Percentiles rank a stretch among this genome's conserved stretches.
phyloP scores from a whole-genome alignment of 169 alveolate species.

The Eimeria tenella region DNA sequence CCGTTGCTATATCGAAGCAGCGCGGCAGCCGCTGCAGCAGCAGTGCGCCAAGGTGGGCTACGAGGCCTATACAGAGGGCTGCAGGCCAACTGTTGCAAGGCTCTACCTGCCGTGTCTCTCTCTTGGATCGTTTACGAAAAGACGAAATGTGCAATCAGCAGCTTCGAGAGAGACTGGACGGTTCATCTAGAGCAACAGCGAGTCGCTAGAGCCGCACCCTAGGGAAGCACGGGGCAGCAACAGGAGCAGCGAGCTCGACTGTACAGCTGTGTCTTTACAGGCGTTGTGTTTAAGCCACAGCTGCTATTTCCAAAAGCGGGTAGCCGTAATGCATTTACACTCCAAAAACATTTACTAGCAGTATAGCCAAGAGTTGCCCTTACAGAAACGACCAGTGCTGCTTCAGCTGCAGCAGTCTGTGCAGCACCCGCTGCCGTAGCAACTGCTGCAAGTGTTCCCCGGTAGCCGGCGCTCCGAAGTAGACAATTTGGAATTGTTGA shows the following conservation, averaged over 20 bases:
- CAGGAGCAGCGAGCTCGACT: neutral
- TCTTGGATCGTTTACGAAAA: constrained; percentile 82
- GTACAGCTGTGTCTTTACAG: neutral
- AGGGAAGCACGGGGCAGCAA: neutral
- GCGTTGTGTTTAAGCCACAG: neutral
- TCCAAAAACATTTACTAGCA: neutral
- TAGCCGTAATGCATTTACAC: neutral
- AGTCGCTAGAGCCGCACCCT: constrained; percentile 2
- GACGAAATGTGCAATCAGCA: constrained; percentile 68
- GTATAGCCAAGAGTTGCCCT: neutral
- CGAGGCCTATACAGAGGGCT: constrained; percentile 80
- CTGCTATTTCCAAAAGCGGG: neutral
- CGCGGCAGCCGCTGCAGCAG: constrained; percentile 65
- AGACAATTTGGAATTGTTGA: constrained; percentile 3
- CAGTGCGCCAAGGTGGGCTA: constrained; percentile 75
- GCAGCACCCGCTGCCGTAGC: constrained; percentile 24
- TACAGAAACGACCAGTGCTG: constrained; percentile 43
- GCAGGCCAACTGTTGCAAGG: constrained; percentile 81
- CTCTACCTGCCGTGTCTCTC: constrained; percentile 83
- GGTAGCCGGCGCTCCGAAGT: constrained; percentile 12
- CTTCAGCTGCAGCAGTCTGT: constrained; percentile 24
- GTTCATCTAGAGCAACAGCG: constrained; percentile 24
- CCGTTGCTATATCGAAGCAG: constrained; percentile 66
- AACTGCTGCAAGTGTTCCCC: neutral
- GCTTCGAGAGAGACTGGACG: constrained; percentile 63